Evolutionary conservation across 2,329 filamentous ascomycete genomes (phyloP), one percentile per base, ranked within the genome.

Genomic region (Thelonectria rubi): DNA sequence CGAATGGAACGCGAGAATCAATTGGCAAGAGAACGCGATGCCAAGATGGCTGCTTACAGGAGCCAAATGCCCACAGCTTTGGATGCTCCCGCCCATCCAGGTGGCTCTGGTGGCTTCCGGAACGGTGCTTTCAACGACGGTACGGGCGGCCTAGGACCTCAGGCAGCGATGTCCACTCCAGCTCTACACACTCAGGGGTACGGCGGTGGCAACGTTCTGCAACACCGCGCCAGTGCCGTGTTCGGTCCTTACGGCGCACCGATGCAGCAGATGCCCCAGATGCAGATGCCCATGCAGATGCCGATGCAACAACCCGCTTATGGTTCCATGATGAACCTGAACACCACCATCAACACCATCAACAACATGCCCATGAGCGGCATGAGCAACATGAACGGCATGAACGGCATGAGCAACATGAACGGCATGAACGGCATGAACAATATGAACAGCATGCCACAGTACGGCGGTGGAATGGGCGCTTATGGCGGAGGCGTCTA

Each of bases 101-200:
- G 24, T 10, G 52, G 52, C 24, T 71, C 80, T 0, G 80, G 82
- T 30, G 84, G 82, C 0, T 87, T 79, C 69, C 77, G 79, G 65
- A 78, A 81, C 18, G 85, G 85, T 3, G 75, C 77, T n/a, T 87
- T 83, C 69, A 87, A 87, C 66, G 82, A 86, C 54, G 83, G 83
- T 1, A 73, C 69, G 14, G 84, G 78, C 5, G 84, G 84, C 3
- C 43, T 60, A 50, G 72, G 67, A 6, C 56, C 60, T 15, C 71
- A 71, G 21, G 70, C 67, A 0, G 65, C 71, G 5, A 63, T 72
- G 48, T 73, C 72, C 7, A 71, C 65, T n/a, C 68, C 69, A 5
- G 72, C 68, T 20, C 61, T 73, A 9, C 70, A 73, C 14, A 68
- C 58, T 5, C 73, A 70, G n/a, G 59, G 67, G 24, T 68, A 72